Base-by-base conservation (phyloP, 1,284 basidiomycete species). In the Meira nashicola region DNA sequence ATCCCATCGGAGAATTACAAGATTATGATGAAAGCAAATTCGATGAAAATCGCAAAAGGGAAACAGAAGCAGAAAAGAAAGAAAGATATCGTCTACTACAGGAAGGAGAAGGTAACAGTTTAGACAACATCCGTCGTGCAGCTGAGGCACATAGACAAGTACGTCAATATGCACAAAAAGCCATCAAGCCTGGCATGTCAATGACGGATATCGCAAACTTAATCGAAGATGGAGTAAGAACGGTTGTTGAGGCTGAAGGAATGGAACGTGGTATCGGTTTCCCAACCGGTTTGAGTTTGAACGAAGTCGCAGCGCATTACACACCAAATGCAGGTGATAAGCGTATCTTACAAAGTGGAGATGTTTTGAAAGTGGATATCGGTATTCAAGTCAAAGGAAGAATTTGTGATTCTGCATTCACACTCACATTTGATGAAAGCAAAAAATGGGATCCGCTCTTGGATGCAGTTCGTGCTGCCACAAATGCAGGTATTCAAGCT, bases 311-410 rank as follows among this genome's bases (percentile, higher is more conserved):
- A 0, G 95, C 95, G 28, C 95, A 99, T 80, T 99, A 92, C 79
- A 89, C 90, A 4, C 95, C 95, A 12, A 99, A 98, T 79, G 87
- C 92, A 1, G 92, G 92, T 28, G 94, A 97, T 80, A 94, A 86
- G 28, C 86, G 82, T 89, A 91, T 94, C 23, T 82, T 98, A 41
- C 84, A 89, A 73, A 80, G 85, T 58, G 84, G 86, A 41, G 94
- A 99, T 74, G 89, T 97, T 21, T 82, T 98, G 73, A 98, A 99
- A 81, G 90, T 99, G 54, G 95, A 99, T 79, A 86, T 99, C 76
- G 94, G 94, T 59, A 91, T 98, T 1, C 95, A 99, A 65, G 92
- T 97, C 47, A 89, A 89, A 72, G 95, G 94, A 15, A 84, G 91
- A 47, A 99, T 99, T 63, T 79, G 88, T 52, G 94, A 99, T 79